These are phyloP conservation scores for Luffa aegyptiaca DNA, from an alignment of 306 rosid species.

Conservation along the genomic window DNA sequence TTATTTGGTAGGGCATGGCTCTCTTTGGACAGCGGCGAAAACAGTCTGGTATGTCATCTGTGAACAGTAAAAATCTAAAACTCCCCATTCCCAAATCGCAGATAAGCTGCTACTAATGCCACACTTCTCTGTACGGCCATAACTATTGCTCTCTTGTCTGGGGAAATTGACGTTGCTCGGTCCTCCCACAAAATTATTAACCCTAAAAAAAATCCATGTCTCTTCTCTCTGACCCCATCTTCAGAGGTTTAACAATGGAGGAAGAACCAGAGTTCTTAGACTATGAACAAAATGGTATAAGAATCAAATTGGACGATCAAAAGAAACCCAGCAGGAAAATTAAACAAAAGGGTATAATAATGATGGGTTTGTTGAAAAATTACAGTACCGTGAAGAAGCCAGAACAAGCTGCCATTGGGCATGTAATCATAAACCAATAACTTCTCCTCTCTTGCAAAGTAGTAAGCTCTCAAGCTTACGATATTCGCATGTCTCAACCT, in stretches of 20 bases:
- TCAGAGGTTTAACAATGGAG: not conserved
- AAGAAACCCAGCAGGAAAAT: not conserved
- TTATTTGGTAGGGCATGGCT: constrained; percentile 5
- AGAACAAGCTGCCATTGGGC: constrained; percentile 73
- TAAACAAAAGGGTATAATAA: not conserved
- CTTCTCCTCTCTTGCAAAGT: constrained; percentile 71
- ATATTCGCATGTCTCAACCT: constrained; percentile 38
- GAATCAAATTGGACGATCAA: not conserved
- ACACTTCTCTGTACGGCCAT: not conserved
- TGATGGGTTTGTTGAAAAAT: not conserved
- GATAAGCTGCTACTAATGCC: not conserved
- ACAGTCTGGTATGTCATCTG: not conserved
- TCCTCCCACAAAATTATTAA: not conserved
- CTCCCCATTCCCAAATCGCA: not conserved
- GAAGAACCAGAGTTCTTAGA: not conserved
- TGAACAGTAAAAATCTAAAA: not conserved
- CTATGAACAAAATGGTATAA: not conserved
- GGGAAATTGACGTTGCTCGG: not conserved
- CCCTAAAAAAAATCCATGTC: not conserved
- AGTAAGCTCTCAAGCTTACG: constrained; percentile 61
- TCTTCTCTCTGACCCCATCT: not conserved
- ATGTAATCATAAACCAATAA: constrained; percentile 71
- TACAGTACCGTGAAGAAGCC: constrained; percentile 77
- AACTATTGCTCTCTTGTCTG: constrained; percentile 2
- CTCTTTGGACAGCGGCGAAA: not conserved